These are phyloP conservation scores for Choiromyces venosus DNA, from an alignment of 495 filamentous ascomycete species.

Conservation along the genomic window DNA sequence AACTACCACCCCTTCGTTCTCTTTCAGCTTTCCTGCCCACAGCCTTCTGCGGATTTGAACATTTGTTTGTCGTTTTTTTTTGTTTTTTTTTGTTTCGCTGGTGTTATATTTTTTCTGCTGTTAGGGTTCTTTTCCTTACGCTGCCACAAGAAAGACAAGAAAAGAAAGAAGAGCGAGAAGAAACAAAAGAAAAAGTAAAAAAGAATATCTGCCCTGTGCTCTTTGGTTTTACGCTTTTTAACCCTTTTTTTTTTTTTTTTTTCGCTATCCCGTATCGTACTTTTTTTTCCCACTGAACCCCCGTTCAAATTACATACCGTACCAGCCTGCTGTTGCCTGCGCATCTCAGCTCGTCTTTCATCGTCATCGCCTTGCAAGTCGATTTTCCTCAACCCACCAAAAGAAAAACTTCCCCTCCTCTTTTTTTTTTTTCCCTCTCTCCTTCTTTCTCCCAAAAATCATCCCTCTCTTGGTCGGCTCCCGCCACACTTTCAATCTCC, in stretches of 20 bases:
- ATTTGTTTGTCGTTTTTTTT: constrained; percentile 34
- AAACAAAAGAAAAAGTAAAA: neutral
- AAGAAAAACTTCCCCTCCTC: constrained; percentile 37
- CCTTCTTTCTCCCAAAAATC: constrained; percentile 45
- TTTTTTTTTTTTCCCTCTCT: constrained; percentile 45
- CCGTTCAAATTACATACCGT: constrained; percentile 4
- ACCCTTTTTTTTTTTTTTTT: constrained; percentile 38
- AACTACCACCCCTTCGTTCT: constrained; percentile 39
- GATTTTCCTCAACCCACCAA: constrained; percentile 18
- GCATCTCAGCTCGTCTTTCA: constrained; percentile 37
- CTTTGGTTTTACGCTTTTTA: constrained; percentile 42
- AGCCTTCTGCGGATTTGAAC: constrained; percentile 41
- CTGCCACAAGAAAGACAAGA: neutral
- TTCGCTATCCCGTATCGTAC: constrained; percentile 37
- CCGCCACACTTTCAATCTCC: constrained; percentile 40
- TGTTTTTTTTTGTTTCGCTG: constrained; percentile 38
- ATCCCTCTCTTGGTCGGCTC: constrained; percentile 43
- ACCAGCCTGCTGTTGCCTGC: constrained; percentile 17
- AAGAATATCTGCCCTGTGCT: constrained; percentile 13
- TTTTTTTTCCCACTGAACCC: constrained; percentile 27
- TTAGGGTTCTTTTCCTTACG: neutral
- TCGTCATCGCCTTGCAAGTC: constrained; percentile 39
- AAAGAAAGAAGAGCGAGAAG: neutral
- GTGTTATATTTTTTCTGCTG: constrained; percentile 27
- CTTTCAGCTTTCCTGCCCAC: constrained; percentile 40